Conservation (phyloP, 306 rosid species). For the Mimosa pudica region DNA sequence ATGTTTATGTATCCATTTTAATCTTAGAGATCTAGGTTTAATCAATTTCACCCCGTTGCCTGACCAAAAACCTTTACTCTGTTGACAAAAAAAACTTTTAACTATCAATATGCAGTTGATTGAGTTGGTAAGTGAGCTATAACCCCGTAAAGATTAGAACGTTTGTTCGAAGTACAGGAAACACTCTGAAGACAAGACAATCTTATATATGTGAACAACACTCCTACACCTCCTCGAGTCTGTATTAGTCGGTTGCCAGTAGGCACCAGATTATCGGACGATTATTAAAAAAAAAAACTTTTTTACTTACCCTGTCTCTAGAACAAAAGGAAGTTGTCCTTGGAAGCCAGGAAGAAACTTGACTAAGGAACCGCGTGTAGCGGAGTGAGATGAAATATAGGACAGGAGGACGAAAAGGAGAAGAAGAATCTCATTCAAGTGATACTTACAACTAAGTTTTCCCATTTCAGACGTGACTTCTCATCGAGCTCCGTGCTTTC, state of each 20-base stretch:
- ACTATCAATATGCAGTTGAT: no score
- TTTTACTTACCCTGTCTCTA: constrained; percentile 64
- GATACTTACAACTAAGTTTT: neutral
- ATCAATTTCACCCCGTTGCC: neutral
- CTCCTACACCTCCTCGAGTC: no score
- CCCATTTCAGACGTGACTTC: neutral
- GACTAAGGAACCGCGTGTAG: constrained; percentile 31
- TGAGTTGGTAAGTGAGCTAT: no score
- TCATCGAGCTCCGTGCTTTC: neutral
- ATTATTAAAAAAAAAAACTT: no score
- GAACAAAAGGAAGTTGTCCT: constrained; percentile 66
- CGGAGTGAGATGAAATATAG: constrained; percentile 17
- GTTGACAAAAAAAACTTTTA: no score
- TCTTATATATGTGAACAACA: no score
- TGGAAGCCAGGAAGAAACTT: constrained; percentile 67
- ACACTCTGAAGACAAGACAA: no score
- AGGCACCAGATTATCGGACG: no score
- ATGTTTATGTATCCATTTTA: neutral
- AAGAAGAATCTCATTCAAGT: neutral
- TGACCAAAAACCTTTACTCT: no score
- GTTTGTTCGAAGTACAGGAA: no score
- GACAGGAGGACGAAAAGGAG: constrained; percentile 13
- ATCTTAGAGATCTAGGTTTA: neutral
- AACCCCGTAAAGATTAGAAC: no score
- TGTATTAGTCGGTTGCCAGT: no score